Percentiles rank a stretch among this genome's conserved stretches.
These are phyloP conservation scores for Alternaria hordeiaustralica DNA, from an alignment of 2,329 filamentous ascomycete genomes.

Conservation along the genomic window DNA sequence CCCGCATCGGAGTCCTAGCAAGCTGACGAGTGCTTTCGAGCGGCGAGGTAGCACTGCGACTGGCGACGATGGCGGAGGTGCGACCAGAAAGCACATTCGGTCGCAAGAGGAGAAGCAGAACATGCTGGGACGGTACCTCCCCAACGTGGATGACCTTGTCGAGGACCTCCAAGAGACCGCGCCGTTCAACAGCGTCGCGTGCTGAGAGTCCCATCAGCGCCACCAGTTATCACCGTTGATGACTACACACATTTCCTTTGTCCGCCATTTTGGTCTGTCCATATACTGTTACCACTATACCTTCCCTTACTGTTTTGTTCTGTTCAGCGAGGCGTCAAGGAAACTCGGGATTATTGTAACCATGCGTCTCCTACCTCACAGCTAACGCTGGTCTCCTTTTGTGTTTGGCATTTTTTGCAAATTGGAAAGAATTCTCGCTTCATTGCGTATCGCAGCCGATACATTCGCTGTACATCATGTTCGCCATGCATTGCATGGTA, in stretches of 20 bases:
- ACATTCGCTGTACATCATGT: conserved; percentile 26
- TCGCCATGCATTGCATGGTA: conserved; percentile 13
- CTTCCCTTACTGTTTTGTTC: conserved; percentile 12
- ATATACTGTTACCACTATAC: conserved; percentile 22
- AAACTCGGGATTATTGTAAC: conserved; percentile 21
- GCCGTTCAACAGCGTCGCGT: conserved; percentile 55
- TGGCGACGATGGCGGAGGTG: conserved; percentile 38
- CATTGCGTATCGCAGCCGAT: conserved; percentile 30
- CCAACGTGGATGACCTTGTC: conserved; percentile 79
- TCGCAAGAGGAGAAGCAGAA: conserved; percentile 83
- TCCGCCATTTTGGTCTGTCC: conserved; percentile 11
- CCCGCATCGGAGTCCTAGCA: conserved; percentile 41
- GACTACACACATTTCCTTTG: conserved; percentile 15
- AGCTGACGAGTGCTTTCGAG: conserved; percentile 42
- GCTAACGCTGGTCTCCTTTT: conserved; percentile 22
- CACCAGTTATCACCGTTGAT: not conserved
- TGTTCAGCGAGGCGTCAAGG: conserved; percentile 37
- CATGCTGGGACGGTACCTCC: conserved; percentile 78
- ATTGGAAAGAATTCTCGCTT: conserved; percentile 12
- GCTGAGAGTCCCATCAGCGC: conserved; percentile 13
- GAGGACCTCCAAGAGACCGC: conserved; percentile 81
- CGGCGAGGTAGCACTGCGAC: conserved; percentile 37
- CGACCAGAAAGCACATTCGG: conserved; percentile 51
- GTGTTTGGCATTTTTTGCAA: conserved; percentile 10
- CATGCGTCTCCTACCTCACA: conserved; percentile 15